Conservation (phyloP, 177 flowering plant genomes). For the Vitis hybrid region DNA sequence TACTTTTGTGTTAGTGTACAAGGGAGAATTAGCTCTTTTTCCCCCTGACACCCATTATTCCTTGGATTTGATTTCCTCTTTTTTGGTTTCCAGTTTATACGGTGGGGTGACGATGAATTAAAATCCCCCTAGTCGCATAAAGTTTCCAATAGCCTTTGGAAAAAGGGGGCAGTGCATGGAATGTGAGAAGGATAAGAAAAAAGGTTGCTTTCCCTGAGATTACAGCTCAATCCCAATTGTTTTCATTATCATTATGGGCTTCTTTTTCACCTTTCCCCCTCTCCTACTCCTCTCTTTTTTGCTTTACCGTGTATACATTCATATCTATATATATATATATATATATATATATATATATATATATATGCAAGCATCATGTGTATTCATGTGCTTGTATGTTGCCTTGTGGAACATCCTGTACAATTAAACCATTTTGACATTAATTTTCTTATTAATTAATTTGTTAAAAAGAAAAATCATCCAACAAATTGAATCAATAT, state of each 20-base stretch:
- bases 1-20: conserved; percentile 13
- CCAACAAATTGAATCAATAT: no score
- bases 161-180: conserved; percentile 4
- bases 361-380: background rate
- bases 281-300: background rate
- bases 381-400: background rate
- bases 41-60: conserved; percentile 15
- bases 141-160: conserved; percentile 2
- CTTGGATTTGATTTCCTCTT: conserved; percentile 12
- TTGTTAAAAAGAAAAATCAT: no score
- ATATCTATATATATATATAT: background rate
- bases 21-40: conserved; percentile 11
- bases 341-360: no score
- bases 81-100: background rate
- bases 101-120: background rate
- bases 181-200: background rate
- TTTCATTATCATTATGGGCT: background rate
- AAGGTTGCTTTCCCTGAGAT: conserved; percentile 1
- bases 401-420: no score
- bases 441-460: no score
- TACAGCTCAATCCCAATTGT: conserved; percentile 12
- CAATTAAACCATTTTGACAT: no score
- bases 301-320: background rate
- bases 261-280: background rate
- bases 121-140: background rate